A percentile compares a stretch with the other conserved stretches of the same genome.
Evolutionary conservation across 345 rosid genomes (phyloP).

Genomic region (Gossypium mustelinum): DNA sequence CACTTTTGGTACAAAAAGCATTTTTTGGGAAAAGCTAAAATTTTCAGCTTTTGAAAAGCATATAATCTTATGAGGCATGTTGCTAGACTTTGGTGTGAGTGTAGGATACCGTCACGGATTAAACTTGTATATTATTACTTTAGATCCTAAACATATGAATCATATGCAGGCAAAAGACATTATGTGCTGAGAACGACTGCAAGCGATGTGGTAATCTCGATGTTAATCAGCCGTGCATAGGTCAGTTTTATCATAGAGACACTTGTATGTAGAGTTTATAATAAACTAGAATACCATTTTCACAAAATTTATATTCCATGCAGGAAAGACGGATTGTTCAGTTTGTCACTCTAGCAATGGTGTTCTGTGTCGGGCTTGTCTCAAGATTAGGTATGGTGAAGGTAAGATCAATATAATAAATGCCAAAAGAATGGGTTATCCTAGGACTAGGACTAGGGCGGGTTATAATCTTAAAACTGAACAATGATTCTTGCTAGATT

Average conservation of each 20-base stretch:
- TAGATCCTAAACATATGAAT: background rate
- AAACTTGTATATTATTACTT: background rate
- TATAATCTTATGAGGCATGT: background rate
- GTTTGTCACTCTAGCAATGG: constrained; percentile 37
- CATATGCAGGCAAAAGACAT: constrained; percentile 33
- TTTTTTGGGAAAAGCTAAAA: too few species aligned
- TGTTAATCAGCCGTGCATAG: constrained; percentile 37
- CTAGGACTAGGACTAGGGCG: background rate
- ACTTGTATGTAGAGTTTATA: background rate
- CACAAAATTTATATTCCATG: background rate
- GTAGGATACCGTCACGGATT: background rate
- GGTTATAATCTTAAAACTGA: background rate
- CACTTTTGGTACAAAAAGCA: too few species aligned
- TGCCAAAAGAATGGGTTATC: background rate
- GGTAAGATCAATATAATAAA: constrained; percentile 22
- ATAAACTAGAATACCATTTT: too few species aligned
- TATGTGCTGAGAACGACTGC: constrained; percentile 40
- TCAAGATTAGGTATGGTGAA: constrained; percentile 41
- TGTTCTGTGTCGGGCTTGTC: constrained; percentile 40
- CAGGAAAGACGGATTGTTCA: constrained; percentile 48
- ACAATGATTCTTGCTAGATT: background rate
- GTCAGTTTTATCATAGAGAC: constrained; percentile 12
- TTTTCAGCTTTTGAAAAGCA: background rate
- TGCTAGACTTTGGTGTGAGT: too few species aligned
- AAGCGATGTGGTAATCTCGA: constrained; percentile 36